Conservation (phyloP, 257 asterid species). For the Gentiana dahurica region DNA sequence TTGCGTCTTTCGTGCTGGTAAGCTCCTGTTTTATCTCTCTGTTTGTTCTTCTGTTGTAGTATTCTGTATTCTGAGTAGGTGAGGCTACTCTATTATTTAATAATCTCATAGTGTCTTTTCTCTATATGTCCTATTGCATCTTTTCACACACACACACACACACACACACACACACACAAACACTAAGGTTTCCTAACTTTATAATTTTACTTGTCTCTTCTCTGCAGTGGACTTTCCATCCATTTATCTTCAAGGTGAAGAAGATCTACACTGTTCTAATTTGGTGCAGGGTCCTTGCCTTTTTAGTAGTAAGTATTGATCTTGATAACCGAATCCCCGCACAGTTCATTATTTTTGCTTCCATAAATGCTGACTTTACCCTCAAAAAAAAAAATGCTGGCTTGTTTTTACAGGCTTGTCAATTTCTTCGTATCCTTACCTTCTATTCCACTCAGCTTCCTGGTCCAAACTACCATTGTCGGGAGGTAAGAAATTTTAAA, state of each 20-base stretch:
- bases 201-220: slow-evolving; percentile 12
- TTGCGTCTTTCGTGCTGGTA: slow-evolving; percentile 76
- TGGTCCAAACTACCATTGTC: slow-evolving; percentile 96
- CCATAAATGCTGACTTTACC: too few relatives aligned
- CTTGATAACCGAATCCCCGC: background rate
- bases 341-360: too few relatives aligned
- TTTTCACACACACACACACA: background rate
- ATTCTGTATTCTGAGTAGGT: too few relatives aligned
- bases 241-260: slow-evolving; percentile 80
- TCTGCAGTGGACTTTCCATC: slow-evolving; percentile 98
- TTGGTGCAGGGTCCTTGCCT: slow-evolving; percentile 97
- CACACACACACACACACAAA: background rate
- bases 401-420: slow-evolving; percentile 56
- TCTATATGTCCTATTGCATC: too few relatives aligned
- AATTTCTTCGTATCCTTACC: slow-evolving; percentile 73
- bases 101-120: too few relatives aligned
- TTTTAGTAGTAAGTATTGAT: slow-evolving; percentile 66
- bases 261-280: slow-evolving; percentile 87
- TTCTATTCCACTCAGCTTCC: slow-evolving; percentile 98
- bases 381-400: background rate
- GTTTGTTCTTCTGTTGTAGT: too few relatives aligned
- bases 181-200: slow-evolving; percentile 5
- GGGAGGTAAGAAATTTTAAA: slow-evolving; percentile 50
- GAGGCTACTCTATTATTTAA: too few relatives aligned
- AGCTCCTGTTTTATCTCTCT: slow-evolving; percentile 17